These are phyloP conservation scores for Combretum micranthum DNA, from an alignment of 345 rosid genomes.

Conservation along the genomic window DNA sequence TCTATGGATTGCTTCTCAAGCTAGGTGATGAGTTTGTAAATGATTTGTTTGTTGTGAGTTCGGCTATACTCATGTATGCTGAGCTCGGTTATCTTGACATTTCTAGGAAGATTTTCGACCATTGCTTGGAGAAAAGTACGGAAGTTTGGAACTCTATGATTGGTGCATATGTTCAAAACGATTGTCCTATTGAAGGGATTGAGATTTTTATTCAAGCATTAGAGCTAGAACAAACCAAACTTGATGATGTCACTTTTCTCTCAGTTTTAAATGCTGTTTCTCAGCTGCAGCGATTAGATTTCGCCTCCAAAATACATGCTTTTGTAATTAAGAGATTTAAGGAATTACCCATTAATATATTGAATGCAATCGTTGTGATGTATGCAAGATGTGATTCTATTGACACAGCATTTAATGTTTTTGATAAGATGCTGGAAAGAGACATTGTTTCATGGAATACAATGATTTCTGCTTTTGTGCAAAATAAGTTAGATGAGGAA, in stretches of 20 bases:
- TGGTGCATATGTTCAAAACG: constrained; percentile 55
- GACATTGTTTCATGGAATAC: constrained; percentile 87
- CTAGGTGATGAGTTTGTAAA: constrained; percentile 48
- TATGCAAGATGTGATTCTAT: constrained; percentile 76
- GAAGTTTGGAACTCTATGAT: constrained; percentile 92
- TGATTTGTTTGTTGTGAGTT: constrained; percentile 70
- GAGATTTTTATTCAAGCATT: constrained; percentile 55
- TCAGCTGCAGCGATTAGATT: constrained; percentile 49
- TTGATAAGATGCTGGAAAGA: constrained; percentile 57
- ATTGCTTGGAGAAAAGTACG: constrained; percentile 46
- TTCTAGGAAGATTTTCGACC: constrained; percentile 57
- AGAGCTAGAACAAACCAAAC: constrained; percentile 33
- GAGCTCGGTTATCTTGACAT: constrained; percentile 59
- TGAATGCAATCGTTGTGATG: constrained; percentile 64
- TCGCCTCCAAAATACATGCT: constrained; percentile 62
- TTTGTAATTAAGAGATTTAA: constrained; percentile 47
- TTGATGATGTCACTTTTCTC: constrained; percentile 64
- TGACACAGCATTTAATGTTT: constrained; percentile 52
- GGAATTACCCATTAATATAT: constrained; percentile 35
- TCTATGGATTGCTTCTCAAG: constrained; percentile 63
- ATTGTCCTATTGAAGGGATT: constrained; percentile 34
- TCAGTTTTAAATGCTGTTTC: constrained; percentile 60
- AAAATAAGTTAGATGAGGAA: constrained; percentile 78
- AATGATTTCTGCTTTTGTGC: constrained; percentile 73
- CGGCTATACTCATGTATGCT: constrained; percentile 56